A percentile compares a stretch with the other conserved stretches of the same genome.
phyloP scores from a whole-genome alignment of 495 filamentous ascomycete species.

The Polyplosphaeria fusca region DNA sequence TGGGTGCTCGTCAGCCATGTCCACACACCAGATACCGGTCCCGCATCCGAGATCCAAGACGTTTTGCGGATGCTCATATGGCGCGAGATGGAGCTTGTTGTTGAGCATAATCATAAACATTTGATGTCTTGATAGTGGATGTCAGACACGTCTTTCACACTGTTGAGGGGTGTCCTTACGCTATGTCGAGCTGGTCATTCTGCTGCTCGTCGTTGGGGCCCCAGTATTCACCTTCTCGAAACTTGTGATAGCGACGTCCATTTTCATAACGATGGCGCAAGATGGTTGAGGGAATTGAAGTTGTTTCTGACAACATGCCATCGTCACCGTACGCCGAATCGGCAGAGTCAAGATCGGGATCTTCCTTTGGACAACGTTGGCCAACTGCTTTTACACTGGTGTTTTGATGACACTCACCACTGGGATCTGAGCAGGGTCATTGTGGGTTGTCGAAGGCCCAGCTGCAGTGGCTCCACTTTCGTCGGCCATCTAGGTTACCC shows the following conservation, averaged over 20 bases:
- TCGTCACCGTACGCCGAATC: constrained; percentile 3
- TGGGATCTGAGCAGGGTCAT: neutral
- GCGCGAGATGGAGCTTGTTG: constrained; percentile 27
- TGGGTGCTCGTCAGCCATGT: neutral
- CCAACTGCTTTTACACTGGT: neutral
- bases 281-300: neutral
- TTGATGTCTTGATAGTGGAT: constrained; percentile 8
- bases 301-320: neutral
- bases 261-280: neutral
- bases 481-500: too few species aligned
- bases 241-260: constrained; percentile 3
- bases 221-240: constrained; percentile 1
- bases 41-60: constrained; percentile 26
- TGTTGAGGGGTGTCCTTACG: neutral
- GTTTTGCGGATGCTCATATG: too few species aligned
- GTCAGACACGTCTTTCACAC: neutral
- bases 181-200: constrained; percentile 23
- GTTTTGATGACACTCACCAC: neutral
- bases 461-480: too few species aligned
- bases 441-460: too few species aligned
- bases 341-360: neutral
- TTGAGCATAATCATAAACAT: constrained; percentile 18
- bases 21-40: constrained; percentile 13
- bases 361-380: neutral
- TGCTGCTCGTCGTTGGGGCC: constrained; percentile 25